These are phyloP conservation scores for Ceratobasidium sp. DNA, from an alignment of 1,284 basidiomycete species.

Conservation along the genomic window DNA sequence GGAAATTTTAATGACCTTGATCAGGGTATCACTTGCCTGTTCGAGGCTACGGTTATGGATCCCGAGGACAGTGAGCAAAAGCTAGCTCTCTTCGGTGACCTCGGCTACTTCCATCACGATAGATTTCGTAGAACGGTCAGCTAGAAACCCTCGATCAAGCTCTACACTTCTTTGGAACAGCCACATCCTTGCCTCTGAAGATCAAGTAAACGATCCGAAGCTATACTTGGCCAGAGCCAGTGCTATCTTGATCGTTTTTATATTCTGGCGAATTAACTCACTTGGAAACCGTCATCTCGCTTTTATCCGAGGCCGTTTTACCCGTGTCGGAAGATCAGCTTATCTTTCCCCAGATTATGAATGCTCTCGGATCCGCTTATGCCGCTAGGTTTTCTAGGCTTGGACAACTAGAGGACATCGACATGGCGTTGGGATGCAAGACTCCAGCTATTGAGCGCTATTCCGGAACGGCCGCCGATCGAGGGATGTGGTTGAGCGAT, in stretches of 20 bases:
- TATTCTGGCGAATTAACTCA: neutral
- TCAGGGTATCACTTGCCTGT: neutral
- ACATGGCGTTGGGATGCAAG: neutral
- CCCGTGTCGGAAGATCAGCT: neutral
- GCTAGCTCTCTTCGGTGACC: neutral
- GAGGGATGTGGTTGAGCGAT: neutral
- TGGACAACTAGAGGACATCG: neutral
- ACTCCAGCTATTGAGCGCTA: neutral
- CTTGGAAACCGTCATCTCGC: neutral
- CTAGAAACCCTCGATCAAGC: neutral
- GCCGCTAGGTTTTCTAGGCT: neutral
- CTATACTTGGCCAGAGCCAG: neutral
- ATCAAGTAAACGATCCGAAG: neutral
- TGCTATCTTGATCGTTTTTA: neutral
- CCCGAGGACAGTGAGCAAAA: neutral
- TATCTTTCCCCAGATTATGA: neutral
- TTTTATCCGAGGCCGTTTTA: neutral
- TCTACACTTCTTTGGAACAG: neutral
- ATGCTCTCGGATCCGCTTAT: neutral
- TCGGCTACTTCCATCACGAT: neutral
- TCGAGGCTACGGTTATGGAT: neutral
- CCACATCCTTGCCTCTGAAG: neutral
- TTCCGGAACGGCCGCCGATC: neutral
- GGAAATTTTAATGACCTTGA: neutral
- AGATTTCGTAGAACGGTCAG: neutral